Base-by-base conservation (phyloP, 192 early-diverging fungal species). In the Podila clonocystis region DNA sequence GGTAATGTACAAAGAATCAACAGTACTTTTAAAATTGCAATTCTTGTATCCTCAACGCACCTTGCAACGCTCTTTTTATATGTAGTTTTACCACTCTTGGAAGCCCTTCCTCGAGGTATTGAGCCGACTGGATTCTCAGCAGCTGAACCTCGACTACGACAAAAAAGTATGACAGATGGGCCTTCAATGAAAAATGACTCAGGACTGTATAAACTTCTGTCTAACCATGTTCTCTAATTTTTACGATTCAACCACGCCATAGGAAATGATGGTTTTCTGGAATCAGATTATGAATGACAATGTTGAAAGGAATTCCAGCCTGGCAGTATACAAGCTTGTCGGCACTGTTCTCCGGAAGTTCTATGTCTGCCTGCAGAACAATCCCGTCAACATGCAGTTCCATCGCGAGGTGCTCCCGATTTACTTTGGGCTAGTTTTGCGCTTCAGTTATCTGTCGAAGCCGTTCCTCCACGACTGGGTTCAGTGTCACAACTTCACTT, bases 211-310 rank as follows among this genome's bases (percentile, higher is more conserved):
- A n/a, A n/a, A n/a, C n/a, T n/a, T n/a, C n/a, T n/a, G n/a, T n/a
- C n/a, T 52, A 8, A 30, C 34, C 24, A 8, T 63, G n/a, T 28
- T 28, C 26, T 12, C 58, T 31, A 30, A 34, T 48, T 33, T 33
- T 28, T 22, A 6, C 49, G n/a, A 4, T 36, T 36, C 29, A 22
- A n/a, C 30, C 30, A 24, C 49, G 0, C 49, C 17, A 1, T 52
- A 79, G 76, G 77, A 72, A 65, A 80, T 80, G 77, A 69, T 80
- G 66, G 22, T 80, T 3, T 73, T 80, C 26, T 76, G 73, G 82
- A 30, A 36, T 24, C 67, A 48, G 69, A 67, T 83, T 34, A 83
- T 73, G 52, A 70, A 49, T 20, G 67, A 76, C 4, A 48, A 75
- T 33, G 20, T 59, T 12, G 82, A 69, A 0, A 19, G 49, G 38